Evolutionary conservation across 768 basidiomycete genomes (phyloP).

Genomic region (Trametes maxima): DNA sequence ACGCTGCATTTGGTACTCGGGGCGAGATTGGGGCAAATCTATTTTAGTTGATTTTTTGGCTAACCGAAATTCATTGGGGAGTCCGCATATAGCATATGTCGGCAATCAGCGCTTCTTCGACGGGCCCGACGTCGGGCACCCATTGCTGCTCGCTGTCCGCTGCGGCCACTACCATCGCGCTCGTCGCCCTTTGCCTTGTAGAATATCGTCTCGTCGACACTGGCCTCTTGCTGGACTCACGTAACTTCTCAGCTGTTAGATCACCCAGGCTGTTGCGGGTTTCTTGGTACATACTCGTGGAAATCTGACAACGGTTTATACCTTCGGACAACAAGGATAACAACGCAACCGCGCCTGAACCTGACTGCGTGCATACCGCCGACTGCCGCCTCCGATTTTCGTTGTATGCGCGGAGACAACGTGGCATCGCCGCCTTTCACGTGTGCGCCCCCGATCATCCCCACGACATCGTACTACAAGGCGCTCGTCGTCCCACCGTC

Average conservation of each 20-base stretch:
- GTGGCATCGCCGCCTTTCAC: conserved; percentile 18
- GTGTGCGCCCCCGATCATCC: conserved; percentile 14
- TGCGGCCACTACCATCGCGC: neutral
- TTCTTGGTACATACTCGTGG: neutral
- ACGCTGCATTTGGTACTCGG: too few relatives aligned
- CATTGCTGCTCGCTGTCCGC: neutral
- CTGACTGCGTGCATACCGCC: neutral
- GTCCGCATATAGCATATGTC: neutral
- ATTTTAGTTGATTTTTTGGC: neutral
- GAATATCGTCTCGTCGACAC: neutral
- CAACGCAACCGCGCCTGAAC: neutral
- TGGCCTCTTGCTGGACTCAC: neutral
- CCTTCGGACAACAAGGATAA: neutral
- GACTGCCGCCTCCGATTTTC: neutral
- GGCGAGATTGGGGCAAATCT: neutral
- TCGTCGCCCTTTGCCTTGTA: neutral
- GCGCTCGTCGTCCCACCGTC: conserved; percentile 3
- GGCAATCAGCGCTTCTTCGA: conserved; percentile 9
- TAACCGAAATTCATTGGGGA: neutral
- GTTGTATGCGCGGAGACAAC: conserved; percentile 13
- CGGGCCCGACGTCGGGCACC: neutral
- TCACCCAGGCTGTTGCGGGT: neutral
- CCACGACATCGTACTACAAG: conserved; percentile 16
- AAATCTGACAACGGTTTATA: too few relatives aligned
- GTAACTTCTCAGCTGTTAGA: neutral